Evolutionary conservation across 2,329 filamentous ascomycete species (phyloP).

Genomic region (Chaetomiaceae sp.): DNA sequence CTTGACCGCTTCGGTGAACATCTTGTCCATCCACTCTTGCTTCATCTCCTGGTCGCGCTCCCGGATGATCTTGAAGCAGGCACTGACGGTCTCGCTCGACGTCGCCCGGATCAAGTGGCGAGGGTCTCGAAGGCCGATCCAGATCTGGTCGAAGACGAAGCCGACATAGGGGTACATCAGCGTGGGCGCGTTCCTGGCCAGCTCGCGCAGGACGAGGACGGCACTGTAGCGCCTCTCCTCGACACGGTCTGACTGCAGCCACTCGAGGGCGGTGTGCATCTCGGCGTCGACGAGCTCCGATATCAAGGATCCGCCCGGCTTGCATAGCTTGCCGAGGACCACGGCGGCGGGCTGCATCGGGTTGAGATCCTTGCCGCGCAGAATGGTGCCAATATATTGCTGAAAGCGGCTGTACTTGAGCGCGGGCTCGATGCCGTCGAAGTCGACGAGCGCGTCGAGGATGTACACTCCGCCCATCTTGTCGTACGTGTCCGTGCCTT

Average conservation of each 20-base stretch:
- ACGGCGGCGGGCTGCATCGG: constrained; percentile 88
- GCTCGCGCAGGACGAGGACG: constrained; percentile 82
- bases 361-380: constrained; percentile 84
- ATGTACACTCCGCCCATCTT: constrained; percentile 88
- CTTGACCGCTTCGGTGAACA: constrained; percentile 77
- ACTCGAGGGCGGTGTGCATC: constrained; percentile 93
- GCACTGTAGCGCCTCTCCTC: constrained; percentile 92
- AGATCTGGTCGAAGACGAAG: constrained; percentile 93
- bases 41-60: constrained; percentile 88
- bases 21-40: constrained; percentile 81
- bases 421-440: constrained; percentile 89
- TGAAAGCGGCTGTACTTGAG: constrained; percentile 94
- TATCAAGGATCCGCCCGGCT: constrained; percentile 87
- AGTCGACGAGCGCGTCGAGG: constrained; percentile 89
- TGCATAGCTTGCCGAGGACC: constrained; percentile 83
- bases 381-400: constrained; percentile 79
- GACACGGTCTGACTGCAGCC: constrained; percentile 90
- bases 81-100: constrained; percentile 86
- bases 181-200: constrained; percentile 89
- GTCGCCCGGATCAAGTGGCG: constrained; percentile 90
- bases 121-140: constrained; percentile 85
- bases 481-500: constrained; percentile 81
- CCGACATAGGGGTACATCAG: constrained; percentile 93
- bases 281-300: constrained; percentile 95
- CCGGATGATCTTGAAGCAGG: constrained; percentile 92